A percentile compares a stretch with the other conserved stretches of the same genome.
phyloP scores from a whole-genome alignment of 1,284 basidiomycete genomes.

The Ganoderma multipileum region DNA sequence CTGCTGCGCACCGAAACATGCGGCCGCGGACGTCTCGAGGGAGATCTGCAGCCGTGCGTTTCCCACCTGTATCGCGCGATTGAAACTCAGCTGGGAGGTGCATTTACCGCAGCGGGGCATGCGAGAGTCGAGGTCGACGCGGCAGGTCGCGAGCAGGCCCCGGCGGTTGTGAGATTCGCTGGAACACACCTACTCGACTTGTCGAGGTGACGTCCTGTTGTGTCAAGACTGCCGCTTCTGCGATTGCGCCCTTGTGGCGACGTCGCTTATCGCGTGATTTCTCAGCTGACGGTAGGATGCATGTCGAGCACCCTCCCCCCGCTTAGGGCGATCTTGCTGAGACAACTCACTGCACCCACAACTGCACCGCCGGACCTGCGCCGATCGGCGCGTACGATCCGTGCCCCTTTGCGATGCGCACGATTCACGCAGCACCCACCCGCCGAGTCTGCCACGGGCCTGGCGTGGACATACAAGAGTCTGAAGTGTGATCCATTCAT shows the following conservation, averaged over 20 bases:
- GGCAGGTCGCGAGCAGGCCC: slow-evolving; percentile 3
- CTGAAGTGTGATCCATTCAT: neutral
- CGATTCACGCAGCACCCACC: neutral
- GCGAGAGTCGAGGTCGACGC: slow-evolving; percentile 1
- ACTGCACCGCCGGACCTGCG: slow-evolving; percentile 7
- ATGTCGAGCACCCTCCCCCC: neutral
- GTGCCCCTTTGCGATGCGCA: neutral
- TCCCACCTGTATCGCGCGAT: slow-evolving; percentile 17
- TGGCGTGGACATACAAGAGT: neutral
- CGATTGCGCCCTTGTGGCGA: neutral
- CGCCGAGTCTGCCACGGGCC: neutral
- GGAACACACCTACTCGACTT: neutral
- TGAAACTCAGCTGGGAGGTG: neutral
- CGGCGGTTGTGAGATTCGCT: neutral
- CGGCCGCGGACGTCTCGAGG: slow-evolving; percentile 9
- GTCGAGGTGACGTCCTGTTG: slow-evolving; percentile 9
- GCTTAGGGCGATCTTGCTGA: slow-evolving; percentile 5
- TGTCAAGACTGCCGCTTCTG: slow-evolving; percentile 5
- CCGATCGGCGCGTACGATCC: slow-evolving; percentile 12
- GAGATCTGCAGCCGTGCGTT: slow-evolving; percentile 23
- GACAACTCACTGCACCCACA: slow-evolving; percentile 23
- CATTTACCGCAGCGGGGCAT: neutral
- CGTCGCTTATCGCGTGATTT: slow-evolving; percentile 11
- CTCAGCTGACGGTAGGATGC: slow-evolving; percentile 6
- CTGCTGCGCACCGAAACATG: slow-evolving; percentile 18